A percentile compares a stretch with the other conserved stretches of the same genome.
These are phyloP conservation scores for Fusarium bulbicola DNA, from an alignment of 2,329 filamentous ascomycete genomes.

Conservation along the genomic window DNA sequence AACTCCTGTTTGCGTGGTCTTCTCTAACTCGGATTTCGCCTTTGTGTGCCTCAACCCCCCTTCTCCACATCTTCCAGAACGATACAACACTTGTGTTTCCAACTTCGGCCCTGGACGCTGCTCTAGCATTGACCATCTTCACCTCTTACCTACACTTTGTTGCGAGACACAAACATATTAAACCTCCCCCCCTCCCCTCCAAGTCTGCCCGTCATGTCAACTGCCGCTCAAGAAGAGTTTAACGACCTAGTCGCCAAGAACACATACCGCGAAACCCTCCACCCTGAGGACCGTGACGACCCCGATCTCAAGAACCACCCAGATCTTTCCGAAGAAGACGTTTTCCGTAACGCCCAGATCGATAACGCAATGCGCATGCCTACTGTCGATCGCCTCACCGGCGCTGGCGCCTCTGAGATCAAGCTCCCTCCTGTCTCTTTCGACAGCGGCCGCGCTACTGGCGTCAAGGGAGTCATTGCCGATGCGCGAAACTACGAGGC, in stretches of 20 bases:
- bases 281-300: conserved; percentile 68
- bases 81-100: conserved; percentile 40
- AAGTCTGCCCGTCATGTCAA: conserved; percentile 59
- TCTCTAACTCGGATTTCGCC: conserved; percentile 38
- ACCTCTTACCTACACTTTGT: conserved; percentile 16
- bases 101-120: conserved; percentile 21
- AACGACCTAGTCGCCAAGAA: conserved; percentile 69
- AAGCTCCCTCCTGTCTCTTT: conserved; percentile 70
- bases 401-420: conserved; percentile 57
- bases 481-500: conserved; percentile 81
- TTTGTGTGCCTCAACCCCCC: conserved; percentile 34
- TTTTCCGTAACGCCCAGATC: conserved; percentile 63
- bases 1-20: conserved; percentile 14
- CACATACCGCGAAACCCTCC: conserved; percentile 54
- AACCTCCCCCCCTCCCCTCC: conserved; percentile 25
- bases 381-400: conserved; percentile 53
- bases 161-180: conserved; percentile 41
- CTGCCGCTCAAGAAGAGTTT: conserved; percentile 73
- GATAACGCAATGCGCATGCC: conserved; percentile 74
- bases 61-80: conserved; percentile 49
- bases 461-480: conserved; percentile 87
- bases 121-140: conserved; percentile 35
- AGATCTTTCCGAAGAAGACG: conserved; percentile 66
- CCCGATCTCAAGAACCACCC: conserved; percentile 58
- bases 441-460: conserved; percentile 76